Percentiles rank a stretch among this genome's conserved stretches.
Evolutionary conservation across 2,329 filamentous ascomycete species (phyloP).

Genomic region (Myriosclerotinia scirpicola): DNA sequence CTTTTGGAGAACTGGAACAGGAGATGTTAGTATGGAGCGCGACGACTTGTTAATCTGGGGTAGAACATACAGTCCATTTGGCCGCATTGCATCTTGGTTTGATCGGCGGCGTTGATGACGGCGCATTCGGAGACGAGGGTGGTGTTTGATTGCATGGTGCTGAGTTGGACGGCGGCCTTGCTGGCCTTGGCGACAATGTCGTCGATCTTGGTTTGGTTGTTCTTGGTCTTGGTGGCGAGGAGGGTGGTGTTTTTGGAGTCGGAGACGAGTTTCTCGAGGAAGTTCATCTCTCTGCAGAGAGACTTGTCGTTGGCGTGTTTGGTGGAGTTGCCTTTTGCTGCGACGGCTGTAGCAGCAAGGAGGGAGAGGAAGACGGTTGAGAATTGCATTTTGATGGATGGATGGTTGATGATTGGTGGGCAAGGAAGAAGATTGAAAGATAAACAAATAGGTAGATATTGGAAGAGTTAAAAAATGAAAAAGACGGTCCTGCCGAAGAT

Average conservation of each 20-base stretch:
- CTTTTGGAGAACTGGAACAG: slow-evolving; percentile 23
- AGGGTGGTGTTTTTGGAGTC: slow-evolving; percentile 43
- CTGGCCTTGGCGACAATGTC: slow-evolving; percentile 44
- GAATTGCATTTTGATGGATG: slow-evolving; percentile 31
- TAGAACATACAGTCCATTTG: slow-evolving; percentile 11
- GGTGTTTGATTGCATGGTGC: slow-evolving; percentile 41
- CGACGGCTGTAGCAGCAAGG: slow-evolving; percentile 32
- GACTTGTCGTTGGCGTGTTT: slow-evolving; percentile 38
- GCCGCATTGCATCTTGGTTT: slow-evolving; percentile 24
- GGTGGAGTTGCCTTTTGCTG: slow-evolving; percentile 39
- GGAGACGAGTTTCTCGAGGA: slow-evolving; percentile 38
- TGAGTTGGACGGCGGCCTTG: slow-evolving; percentile 37
- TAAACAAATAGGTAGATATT: neutral
- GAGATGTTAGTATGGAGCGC: neutral
- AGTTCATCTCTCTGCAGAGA: slow-evolving; percentile 41
- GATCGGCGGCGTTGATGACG: slow-evolving; percentile 38
- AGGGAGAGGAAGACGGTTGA: slow-evolving; percentile 33
- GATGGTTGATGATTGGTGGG: slow-evolving; percentile 7
- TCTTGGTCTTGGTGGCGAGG: slow-evolving; percentile 41
- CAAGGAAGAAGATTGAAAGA: slow-evolving; percentile 29
- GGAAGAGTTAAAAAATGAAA: slow-evolving; percentile 1
- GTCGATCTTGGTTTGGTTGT: slow-evolving; percentile 44
- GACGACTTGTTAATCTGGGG: too few relatives aligned
- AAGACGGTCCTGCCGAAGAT: slow-evolving; percentile 15
- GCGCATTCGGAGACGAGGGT: slow-evolving; percentile 43